Evolutionary conservation across 2,329 filamentous ascomycete species (phyloP).

Genomic region (Graphiopsis chlorocephala): DNA sequence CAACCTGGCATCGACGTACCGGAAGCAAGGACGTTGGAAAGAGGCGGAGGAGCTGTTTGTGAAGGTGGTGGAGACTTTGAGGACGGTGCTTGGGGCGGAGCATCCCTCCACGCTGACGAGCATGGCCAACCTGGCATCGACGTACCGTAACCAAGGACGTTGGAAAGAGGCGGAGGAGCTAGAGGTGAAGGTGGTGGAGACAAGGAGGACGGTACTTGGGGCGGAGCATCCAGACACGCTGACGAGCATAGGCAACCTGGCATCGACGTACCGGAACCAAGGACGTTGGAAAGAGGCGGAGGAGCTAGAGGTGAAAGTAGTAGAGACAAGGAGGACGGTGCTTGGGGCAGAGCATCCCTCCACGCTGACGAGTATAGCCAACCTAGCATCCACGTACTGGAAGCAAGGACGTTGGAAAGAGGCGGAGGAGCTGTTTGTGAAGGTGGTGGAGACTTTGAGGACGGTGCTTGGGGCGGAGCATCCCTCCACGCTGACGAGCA

Average conservation of each 20-base stretch:
- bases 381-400: slow-evolving; percentile 16
- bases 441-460: no score
- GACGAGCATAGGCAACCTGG: no score
- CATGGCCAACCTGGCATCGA: slow-evolving; percentile 17
- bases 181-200: no score
- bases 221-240: no score
- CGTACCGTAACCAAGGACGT: no score
- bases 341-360: slow-evolving; percentile 16
- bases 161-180: slow-evolving; percentile 18
- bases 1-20: slow-evolving; percentile 5
- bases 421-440: no score
- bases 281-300: slow-evolving; percentile 17
- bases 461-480: no score
- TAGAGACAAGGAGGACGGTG: slow-evolving; percentile 10
- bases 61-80: no score
- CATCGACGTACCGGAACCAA: slow-evolving; percentile 8
- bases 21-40: no score
- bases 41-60: slow-evolving; percentile 15
- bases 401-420: slow-evolving; percentile 15
- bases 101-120: slow-evolving; percentile 15
- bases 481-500: no score
- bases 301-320: slow-evolving; percentile 14
- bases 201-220: no score
- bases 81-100: no score
- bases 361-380: slow-evolving; percentile 15